Percentiles rank a stretch among this genome's conserved stretches.
phyloP scores from a whole-genome alignment of 2,329 filamentous ascomycete species.

The Aureobasidium sp. region DNA sequence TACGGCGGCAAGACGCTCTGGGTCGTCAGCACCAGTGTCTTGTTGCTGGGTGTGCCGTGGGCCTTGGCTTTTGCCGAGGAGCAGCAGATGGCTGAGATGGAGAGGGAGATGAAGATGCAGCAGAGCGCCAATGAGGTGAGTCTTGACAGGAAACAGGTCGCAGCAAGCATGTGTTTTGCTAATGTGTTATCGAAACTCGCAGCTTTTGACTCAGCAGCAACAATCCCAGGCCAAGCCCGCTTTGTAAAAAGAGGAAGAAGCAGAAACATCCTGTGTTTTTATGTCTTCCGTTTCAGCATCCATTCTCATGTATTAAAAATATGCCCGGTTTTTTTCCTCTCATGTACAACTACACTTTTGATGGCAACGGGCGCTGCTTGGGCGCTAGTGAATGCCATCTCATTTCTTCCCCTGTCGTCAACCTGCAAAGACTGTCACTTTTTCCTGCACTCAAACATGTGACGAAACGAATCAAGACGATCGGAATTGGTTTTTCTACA shows the following conservation, averaged over 20 bases:
- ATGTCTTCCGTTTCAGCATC: neutral
- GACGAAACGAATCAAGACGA: too few relatives aligned
- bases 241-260: neutral
- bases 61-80: slow-evolving; percentile 90
- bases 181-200: neutral
- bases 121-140: slow-evolving; percentile 76
- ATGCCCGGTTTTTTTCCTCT: neutral
- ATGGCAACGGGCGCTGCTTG: neutral
- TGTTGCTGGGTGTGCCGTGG: slow-evolving; percentile 88
- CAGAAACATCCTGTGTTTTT: too few relatives aligned
- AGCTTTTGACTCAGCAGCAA: slow-evolving; percentile 14
- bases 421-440: too few relatives aligned
- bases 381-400: neutral
- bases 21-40: slow-evolving; percentile 81
- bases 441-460: too few relatives aligned
- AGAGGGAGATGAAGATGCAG: slow-evolving; percentile 94
- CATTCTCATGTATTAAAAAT: slow-evolving; percentile 6
- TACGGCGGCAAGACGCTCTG: slow-evolving; percentile 83
- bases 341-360: slow-evolving; percentile 12
- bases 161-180: neutral
- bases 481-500: too few relatives aligned
- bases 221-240: slow-evolving; percentile 13
- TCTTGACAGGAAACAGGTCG: slow-evolving; percentile 17
- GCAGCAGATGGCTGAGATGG: slow-evolving; percentile 94
- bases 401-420: too few relatives aligned